phyloP scores from a whole-genome alignment of 257 asterid genomes.

The Asclepias syriaca region DNA sequence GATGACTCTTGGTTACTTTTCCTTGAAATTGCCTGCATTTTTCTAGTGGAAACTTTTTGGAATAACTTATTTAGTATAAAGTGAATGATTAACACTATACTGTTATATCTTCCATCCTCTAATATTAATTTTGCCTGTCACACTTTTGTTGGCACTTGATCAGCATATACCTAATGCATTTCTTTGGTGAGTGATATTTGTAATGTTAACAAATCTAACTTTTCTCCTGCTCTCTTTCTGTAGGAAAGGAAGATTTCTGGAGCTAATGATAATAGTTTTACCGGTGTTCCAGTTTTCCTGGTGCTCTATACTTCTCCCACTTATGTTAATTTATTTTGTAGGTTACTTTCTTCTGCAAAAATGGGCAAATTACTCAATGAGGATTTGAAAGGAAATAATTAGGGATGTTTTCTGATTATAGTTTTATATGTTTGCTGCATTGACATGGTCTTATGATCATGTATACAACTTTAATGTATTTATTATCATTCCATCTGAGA shows the following conservation, averaged over 20 bases:
- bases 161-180: neutral
- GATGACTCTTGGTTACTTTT: neutral
- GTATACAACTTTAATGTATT: neutral
- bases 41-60: neutral
- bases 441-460: neutral
- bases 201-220: neutral
- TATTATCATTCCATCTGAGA: neutral
- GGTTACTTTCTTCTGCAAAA: neutral
- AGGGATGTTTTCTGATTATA: neutral
- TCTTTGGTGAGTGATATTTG: neutral
- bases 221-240: constrained; percentile 14
- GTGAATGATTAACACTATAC: neutral
- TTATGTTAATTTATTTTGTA: neutral
- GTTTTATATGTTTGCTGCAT: neutral
- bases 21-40: neutral
- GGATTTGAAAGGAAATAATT: neutral
- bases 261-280: constrained; percentile 47
- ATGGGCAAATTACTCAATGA: neutral
- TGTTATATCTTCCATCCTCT: neutral
- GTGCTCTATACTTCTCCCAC: constrained; percentile 20
- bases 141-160: neutral
- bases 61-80: neutral
- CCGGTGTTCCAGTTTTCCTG: constrained; percentile 96
- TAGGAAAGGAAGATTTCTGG: constrained; percentile 65
- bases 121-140: neutral